Base-by-base conservation (phyloP, 2,329 filamentous ascomycete species). In the Pestalotiopsis sp. region DNA sequence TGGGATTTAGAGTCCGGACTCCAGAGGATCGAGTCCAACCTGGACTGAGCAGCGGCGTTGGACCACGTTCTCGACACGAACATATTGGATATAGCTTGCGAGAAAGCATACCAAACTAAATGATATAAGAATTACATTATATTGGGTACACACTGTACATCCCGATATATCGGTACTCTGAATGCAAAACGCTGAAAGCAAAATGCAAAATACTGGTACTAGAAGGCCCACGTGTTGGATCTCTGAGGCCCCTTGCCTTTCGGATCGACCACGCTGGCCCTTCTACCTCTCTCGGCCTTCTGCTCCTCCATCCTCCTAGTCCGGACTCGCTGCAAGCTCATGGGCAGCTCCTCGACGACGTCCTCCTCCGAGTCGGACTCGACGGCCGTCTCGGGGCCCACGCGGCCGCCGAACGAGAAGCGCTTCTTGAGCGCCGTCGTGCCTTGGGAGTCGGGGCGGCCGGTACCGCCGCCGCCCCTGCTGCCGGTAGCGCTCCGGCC, bases 241-340 rank as follows among this genome's bases (percentile, higher is more conserved):
- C 62, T 60, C 68, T 69, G 4, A 73, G 67, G 9, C 20, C 66
- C 64, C 66, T 76, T 76, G 14, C 74, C 75, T 58, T 77, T 77
- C 4, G 71, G 65, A 65, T 76, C 74, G 23, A 72, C 71, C 25
- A 67, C 69, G 41, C 71, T 58, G 58, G 69, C 67, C 52, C 70
- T 70, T 41, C 66, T 69, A 20, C 67, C 6, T 49, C 67, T 73
- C 58, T 72, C 74, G 4, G 64, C 67, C 66, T 74, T 72, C n/a
- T 69, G 69, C 38, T 68, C 73, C 70, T 79, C 76, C 71, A 80
- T 73, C 27, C 81, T 75, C 67, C 78, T 80, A 23, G 82, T 82
- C 45, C 84, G 81, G 2, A 87, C 84, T 67, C 85, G 80, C 69
- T 83, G 84, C 67, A 87, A 71, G 69, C 83, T 84, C 72, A 81